Evolutionary conservation across 768 basidiomycete species (phyloP).

Genomic region (Tricholoma hemisulphureum): DNA sequence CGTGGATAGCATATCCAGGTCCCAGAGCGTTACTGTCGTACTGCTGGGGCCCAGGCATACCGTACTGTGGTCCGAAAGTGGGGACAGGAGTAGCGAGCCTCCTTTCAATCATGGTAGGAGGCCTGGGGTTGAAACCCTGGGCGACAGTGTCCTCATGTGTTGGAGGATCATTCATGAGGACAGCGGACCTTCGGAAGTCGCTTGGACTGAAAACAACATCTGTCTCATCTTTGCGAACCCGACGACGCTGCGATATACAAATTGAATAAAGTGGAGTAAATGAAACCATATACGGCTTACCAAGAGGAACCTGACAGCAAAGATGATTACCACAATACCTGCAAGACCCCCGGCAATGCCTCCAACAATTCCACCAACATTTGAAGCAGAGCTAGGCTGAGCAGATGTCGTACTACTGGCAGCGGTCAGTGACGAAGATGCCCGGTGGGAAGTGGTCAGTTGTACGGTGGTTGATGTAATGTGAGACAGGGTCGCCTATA

Average conservation of each 20-base stretch:
- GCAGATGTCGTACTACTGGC: slow-evolving; percentile 16
- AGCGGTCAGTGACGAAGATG: slow-evolving; percentile 8
- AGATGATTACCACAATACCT: slow-evolving; percentile 39
- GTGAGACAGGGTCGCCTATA: background rate
- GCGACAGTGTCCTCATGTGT: slow-evolving; percentile 39
- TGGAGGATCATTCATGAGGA: slow-evolving; percentile 55
- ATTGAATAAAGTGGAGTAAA: slow-evolving; percentile 1
- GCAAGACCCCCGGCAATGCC: slow-evolving; percentile 48
- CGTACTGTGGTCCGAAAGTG: slow-evolving; percentile 33
- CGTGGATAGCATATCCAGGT: slow-evolving; percentile 16
- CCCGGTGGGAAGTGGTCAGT: background rate
- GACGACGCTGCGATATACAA: slow-evolving; percentile 35
- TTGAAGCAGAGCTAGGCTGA: slow-evolving; percentile 14
- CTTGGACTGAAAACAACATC: slow-evolving; percentile 47
- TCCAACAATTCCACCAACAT: slow-evolving; percentile 34
- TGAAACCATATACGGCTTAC: slow-evolving; percentile 29
- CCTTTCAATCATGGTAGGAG: slow-evolving; percentile 43
- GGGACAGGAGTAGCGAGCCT: slow-evolving; percentile 30
- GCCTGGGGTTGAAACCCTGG: slow-evolving; percentile 50
- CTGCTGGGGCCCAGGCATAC: slow-evolving; percentile 22
- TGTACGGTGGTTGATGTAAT: background rate
- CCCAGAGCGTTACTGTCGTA: slow-evolving; percentile 9
- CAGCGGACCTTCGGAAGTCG: slow-evolving; percentile 64
- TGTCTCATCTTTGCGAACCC: slow-evolving; percentile 40
- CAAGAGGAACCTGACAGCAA: slow-evolving; percentile 46